A percentile compares a stretch with the other conserved stretches of the same genome.
Evolutionary conservation across 768 basidiomycete genomes (phyloP).

Genomic region (Polyporus arcularius): DNA sequence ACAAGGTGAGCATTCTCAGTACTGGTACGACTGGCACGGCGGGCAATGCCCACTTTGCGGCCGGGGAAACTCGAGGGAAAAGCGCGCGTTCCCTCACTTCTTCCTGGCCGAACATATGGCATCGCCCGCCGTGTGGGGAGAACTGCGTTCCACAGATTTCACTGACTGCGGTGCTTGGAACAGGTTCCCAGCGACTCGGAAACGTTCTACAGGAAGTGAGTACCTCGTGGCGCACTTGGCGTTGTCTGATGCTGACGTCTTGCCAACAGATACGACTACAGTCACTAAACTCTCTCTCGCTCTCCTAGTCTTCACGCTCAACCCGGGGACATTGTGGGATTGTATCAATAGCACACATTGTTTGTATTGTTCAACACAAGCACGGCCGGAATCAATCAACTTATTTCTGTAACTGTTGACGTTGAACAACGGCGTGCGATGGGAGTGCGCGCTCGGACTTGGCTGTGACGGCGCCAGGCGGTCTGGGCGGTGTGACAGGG

Average conservation of each 20-base stretch:
- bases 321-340: constrained; percentile 1
- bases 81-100: no score
- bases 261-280: constrained; percentile 50
- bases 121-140: background rate
- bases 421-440: background rate
- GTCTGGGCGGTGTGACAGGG: constrained; percentile 14
- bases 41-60: no score
- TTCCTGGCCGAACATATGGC: no score
- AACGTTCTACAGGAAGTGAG: constrained; percentile 82
- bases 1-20: constrained; percentile 43
- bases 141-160: background rate
- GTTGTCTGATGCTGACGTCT: constrained; percentile 9
- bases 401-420: background rate
- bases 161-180: constrained; percentile 5
- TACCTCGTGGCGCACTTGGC: background rate
- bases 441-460: no score
- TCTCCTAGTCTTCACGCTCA: constrained; percentile 8
- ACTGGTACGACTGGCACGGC: no score
- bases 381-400: background rate
- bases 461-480: background rate
- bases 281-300: constrained; percentile 24
- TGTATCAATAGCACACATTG: constrained; percentile 20
- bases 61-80: no score
- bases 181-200: constrained; percentile 78
- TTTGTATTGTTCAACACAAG: constrained; percentile 20